These are phyloP conservation scores for Colletotrichum plurivorum DNA, from an alignment of 2,329 filamentous ascomycete genomes.

Conservation along the genomic window DNA sequence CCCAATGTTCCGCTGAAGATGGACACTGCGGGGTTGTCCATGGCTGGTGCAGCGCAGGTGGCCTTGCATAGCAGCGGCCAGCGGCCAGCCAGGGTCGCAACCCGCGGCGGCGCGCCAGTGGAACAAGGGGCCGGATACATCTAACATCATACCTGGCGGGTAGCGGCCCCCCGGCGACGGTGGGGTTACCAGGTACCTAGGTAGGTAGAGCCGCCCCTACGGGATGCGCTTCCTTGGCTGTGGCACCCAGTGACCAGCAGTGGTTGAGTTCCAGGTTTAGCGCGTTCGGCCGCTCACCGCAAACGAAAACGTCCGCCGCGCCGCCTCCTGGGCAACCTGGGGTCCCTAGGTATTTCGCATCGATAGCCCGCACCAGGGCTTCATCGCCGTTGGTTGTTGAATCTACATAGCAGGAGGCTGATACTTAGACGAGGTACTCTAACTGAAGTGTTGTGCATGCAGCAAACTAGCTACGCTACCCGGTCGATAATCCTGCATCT, in stretches of 20 bases:
- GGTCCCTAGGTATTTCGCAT: not conserved
- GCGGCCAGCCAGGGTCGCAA: conserved; percentile 32
- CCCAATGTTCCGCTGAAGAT: conserved; percentile 40
- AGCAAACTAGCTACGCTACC: not conserved
- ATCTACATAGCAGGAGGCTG: no score
- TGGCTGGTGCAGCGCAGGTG: no score
- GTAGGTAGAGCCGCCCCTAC: not conserved
- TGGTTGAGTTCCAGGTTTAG: not conserved
- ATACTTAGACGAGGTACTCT: no score
- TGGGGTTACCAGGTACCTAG: no score
- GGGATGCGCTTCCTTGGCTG: conserved; percentile 26
- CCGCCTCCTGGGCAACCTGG: conserved; percentile 18
- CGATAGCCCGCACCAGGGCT: not conserved
- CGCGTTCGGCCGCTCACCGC: conserved; percentile 8
- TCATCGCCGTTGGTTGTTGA: not conserved
- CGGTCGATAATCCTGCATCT: conserved; percentile 13
- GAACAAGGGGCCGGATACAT: conserved; percentile 31
- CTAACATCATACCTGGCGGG: no score
- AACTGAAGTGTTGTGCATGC: conserved; percentile 18
- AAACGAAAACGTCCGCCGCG: conserved; percentile 23
- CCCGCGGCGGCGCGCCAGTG: conserved; percentile 29
- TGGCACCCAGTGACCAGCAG: not conserved
- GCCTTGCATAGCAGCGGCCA: no score
- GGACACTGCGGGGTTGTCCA: conserved; percentile 36
- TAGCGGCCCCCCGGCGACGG: not conserved